phyloP scores from a whole-genome alignment of 73 alveolate species.

The Paramecium biaurelia region DNA sequence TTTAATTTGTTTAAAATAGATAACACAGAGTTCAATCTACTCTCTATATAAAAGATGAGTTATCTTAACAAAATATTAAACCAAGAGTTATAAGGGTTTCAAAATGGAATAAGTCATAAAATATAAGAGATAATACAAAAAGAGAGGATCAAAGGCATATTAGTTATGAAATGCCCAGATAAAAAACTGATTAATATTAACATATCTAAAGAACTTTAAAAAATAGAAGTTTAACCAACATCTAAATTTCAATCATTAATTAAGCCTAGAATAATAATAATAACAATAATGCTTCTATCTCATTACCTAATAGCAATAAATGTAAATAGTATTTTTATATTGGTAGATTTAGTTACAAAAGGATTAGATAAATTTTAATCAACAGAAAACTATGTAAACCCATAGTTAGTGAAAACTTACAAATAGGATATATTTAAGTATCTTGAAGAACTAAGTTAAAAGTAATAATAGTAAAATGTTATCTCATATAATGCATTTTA shows the following conservation, averaged over 20 bases:
- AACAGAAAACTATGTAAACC: background rate
- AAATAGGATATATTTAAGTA: background rate
- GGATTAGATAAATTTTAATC: background rate
- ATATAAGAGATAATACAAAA: background rate
- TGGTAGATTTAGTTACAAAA: background rate
- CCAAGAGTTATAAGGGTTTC: conserved; percentile 1
- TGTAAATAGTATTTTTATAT: background rate
- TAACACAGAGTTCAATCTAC: conserved; percentile 21
- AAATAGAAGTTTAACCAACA: conserved; percentile 47
- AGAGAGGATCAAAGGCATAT: background rate
- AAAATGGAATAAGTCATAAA: conserved; percentile 6
- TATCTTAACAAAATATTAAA: background rate
- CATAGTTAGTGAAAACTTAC: background rate
- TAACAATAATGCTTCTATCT: background rate
- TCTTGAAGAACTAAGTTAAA: background rate
- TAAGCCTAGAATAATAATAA: background rate
- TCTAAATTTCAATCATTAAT: background rate
- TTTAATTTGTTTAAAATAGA: background rate
- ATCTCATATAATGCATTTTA: background rate
- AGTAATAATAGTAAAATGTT: background rate
- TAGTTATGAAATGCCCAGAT: conserved; percentile 38
- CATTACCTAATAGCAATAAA: background rate
- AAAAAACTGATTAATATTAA: background rate
- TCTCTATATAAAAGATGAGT: conserved; percentile 8
- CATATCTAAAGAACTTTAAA: conserved; percentile 7